A percentile compares a stretch with the other conserved stretches of the same genome.
Evolutionary conservation across 2,329 filamentous ascomycete species (phyloP).

Genomic region (Bipolaris sorokiniana): DNA sequence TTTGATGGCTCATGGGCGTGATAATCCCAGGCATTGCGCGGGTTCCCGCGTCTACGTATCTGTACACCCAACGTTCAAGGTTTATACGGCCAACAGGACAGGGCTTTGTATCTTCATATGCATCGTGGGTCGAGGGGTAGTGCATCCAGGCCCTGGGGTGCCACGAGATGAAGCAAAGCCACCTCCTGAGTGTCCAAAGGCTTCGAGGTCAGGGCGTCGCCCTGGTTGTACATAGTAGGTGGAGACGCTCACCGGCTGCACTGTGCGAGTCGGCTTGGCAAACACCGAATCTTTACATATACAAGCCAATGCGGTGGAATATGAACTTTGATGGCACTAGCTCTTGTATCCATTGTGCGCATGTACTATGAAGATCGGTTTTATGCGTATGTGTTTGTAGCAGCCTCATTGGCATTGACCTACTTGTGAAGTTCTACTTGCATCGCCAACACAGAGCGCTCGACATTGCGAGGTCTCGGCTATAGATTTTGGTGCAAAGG

Average conservation of each 20-base stretch:
- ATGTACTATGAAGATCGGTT: neutral
- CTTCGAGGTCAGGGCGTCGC: neutral
- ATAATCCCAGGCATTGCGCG: neutral
- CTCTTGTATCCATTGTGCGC: neutral
- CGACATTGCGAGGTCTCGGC: neutral
- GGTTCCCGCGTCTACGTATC: neutral
- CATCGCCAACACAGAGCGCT: neutral
- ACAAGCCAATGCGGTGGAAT: neutral
- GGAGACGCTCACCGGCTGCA: neutral
- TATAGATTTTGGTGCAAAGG: neutral
- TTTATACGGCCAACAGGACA: neutral
- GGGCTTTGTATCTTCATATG: neutral
- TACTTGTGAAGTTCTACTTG: neutral
- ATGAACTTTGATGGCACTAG: neutral
- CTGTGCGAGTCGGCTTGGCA: neutral
- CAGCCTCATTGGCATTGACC: neutral
- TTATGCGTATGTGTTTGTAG: neutral
- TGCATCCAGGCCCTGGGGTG: neutral
- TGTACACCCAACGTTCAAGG: neutral
- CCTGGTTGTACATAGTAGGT: neutral
- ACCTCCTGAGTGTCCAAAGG: neutral
- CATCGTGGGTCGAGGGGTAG: neutral
- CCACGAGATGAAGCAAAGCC: conserved; percentile 3
- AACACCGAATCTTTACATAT: neutral
- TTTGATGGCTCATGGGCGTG: neutral